These are phyloP conservation scores for Botrytis tulipae DNA, from an alignment of 2,329 filamentous ascomycete species.

Conservation along the genomic window DNA sequence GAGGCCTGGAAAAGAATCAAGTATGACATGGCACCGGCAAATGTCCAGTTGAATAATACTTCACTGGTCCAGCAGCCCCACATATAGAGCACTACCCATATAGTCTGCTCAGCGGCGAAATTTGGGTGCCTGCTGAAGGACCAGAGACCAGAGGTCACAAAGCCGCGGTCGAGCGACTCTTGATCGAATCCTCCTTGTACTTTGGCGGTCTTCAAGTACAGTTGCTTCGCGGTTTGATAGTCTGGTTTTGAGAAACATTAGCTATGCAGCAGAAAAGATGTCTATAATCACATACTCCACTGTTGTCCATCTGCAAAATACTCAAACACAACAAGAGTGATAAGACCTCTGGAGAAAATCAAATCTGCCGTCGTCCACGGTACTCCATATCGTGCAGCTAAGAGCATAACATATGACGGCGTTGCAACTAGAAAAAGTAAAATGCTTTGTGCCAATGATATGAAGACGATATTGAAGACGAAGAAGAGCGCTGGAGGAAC, in stretches of 20 bases:
- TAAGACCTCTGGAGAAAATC: slow-evolving; percentile 53
- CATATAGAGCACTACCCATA: slow-evolving; percentile 86
- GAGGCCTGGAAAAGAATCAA: slow-evolving; percentile 85
- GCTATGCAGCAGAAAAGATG: neutral
- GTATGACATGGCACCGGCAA: slow-evolving; percentile 65
- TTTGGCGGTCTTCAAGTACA: slow-evolving; percentile 71
- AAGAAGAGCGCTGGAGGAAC: slow-evolving; percentile 67
- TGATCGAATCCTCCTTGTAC: slow-evolving; percentile 63
- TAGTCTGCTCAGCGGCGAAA: slow-evolving; percentile 85
- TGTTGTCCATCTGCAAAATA: slow-evolving; percentile 89
- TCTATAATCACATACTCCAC: slow-evolving; percentile 60
- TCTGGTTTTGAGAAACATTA: slow-evolving; percentile 44
- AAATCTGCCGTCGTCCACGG: slow-evolving; percentile 54
- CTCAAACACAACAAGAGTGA: slow-evolving; percentile 62
- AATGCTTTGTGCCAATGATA: slow-evolving; percentile 77
- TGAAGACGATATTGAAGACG: slow-evolving; percentile 86
- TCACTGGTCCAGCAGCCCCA: slow-evolving; percentile 79
- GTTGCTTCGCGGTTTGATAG: slow-evolving; percentile 77
- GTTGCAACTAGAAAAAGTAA: slow-evolving; percentile 76
- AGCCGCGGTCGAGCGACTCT: slow-evolving; percentile 84
- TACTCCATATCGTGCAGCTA: slow-evolving; percentile 64
- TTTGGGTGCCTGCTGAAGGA: slow-evolving; percentile 90
- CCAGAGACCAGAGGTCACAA: slow-evolving; percentile 81
- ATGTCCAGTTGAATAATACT: slow-evolving; percentile 75
- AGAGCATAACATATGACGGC: slow-evolving; percentile 79